phyloP scores from a whole-genome alignment of 2,329 filamentous ascomycete species.

The Claviceps sp. region DNA sequence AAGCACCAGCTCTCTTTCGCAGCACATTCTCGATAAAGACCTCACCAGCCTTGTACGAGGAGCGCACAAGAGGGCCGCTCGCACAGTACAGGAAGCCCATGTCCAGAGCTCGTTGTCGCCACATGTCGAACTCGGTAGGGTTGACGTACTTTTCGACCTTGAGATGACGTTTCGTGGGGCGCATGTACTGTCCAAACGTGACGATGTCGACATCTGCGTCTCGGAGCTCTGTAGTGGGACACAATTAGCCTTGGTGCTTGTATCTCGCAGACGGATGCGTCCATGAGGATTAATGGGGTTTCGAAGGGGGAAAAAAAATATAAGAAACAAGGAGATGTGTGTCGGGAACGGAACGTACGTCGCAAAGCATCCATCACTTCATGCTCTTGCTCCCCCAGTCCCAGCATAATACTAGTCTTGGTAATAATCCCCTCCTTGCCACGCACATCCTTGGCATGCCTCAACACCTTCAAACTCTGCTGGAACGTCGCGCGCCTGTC shows the following conservation, averaged over 20 bases:
- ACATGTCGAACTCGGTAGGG: conserved; percentile 80
- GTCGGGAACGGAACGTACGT: conserved; percentile 26
- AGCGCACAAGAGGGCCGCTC: conserved; percentile 81
- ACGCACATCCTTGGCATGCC: conserved; percentile 65
- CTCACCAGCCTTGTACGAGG: conserved; percentile 95
- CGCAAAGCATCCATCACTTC: conserved; percentile 69
- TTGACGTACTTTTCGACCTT: conserved; percentile 92
- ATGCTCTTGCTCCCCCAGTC: conserved; percentile 80
- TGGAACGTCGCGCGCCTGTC: conserved; percentile 83
- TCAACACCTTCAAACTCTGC: conserved; percentile 68
- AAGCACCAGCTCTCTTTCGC: conserved; percentile 54
- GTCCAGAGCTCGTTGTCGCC: conserved; percentile 79
- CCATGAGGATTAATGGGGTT: neutral
- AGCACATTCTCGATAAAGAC: conserved; percentile 98
- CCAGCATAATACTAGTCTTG: conserved; percentile 98
- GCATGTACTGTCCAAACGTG: conserved; percentile 99
- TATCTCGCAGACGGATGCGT: too few relatives aligned
- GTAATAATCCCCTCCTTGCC: conserved; percentile 65
- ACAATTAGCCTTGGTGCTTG: neutral
- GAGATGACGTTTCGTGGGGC: conserved; percentile 94
- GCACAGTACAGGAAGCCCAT: conserved; percentile 97
- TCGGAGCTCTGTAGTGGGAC: conserved; percentile 48
- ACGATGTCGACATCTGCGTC: conserved; percentile 80
- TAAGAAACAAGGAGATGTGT: conserved; percentile 9
- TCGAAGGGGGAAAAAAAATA: neutral